These are phyloP conservation scores for Candida montana DNA, from an alignment of 805 yeast species.

Conservation along the genomic window DNA sequence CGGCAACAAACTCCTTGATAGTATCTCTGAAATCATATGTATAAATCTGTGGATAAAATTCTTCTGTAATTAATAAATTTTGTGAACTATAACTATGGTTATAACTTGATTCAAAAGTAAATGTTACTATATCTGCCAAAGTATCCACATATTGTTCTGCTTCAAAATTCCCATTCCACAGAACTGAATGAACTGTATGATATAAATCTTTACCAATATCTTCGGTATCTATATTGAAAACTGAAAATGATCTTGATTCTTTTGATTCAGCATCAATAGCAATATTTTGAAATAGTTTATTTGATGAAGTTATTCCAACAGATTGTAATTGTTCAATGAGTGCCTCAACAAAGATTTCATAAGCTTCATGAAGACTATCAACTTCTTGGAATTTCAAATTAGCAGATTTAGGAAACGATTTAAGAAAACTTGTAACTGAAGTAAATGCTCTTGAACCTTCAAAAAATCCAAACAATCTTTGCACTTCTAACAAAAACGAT, in stretches of 20 bases:
- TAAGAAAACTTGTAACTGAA: conserved; percentile 29
- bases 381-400: conserved; percentile 10
- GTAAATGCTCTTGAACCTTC: conserved; percentile 34
- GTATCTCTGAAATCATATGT: conserved; percentile 22
- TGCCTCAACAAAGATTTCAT: conserved; percentile 13
- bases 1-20: conserved; percentile 5
- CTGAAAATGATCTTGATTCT: conserved; percentile 16
- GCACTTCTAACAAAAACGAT: conserved; percentile 32
- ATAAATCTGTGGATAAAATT: conserved; percentile 37
- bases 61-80: conserved; percentile 27
- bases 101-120: conserved; percentile 24
- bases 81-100: conserved; percentile 8
- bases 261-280: conserved; percentile 4
- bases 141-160: conserved; percentile 19
- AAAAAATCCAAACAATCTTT: conserved; percentile 34
- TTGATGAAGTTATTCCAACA: conserved; percentile 4
- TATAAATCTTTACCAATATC: conserved; percentile 27
- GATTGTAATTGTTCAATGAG: conserved; percentile 9
- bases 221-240: conserved; percentile 31
- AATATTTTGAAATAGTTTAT: conserved; percentile 7
- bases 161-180: conserved; percentile 28
- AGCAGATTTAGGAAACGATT: conserved; percentile 24
- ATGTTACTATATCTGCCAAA: conserved; percentile 31
- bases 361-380: conserved; percentile 18
- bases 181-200: conserved; percentile 27